Conservation (phyloP, 106 monocot species). For the Iris macrosiphon region DNA sequence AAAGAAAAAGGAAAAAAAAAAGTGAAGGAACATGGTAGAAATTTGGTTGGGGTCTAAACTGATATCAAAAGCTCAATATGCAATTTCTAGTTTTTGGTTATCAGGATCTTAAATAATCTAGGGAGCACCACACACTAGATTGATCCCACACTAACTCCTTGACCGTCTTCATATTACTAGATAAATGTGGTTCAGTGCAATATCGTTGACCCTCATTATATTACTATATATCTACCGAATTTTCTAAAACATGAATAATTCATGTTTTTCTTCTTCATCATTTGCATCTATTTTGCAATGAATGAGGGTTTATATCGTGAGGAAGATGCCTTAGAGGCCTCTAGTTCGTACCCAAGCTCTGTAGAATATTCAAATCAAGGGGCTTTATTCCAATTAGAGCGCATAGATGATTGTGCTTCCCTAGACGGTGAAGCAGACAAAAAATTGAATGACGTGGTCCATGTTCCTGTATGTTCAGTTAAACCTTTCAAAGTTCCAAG, state of each 20-base stretch:
- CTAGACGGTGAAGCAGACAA: slow-evolving; percentile 78
- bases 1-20: too few relatives aligned
- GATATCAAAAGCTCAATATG: too few relatives aligned
- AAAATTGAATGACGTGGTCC: slow-evolving; percentile 63
- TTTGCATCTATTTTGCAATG: slow-evolving; percentile 2
- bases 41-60: too few relatives aligned
- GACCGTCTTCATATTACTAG: too few relatives aligned
- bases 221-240: too few relatives aligned
- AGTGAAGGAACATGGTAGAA: too few relatives aligned
- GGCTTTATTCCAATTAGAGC: slow-evolving; percentile 27
- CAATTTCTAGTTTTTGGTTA: too few relatives aligned
- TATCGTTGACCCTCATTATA: too few relatives aligned
- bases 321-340: slow-evolving; percentile 15
- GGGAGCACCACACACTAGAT: too few relatives aligned
- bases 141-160: too few relatives aligned
- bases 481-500: background rate
- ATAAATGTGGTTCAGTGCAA: too few relatives aligned
- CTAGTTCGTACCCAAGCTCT: slow-evolving; percentile 41
- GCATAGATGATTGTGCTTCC: slow-evolving; percentile 39
- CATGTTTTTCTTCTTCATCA: background rate
- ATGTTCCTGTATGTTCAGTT: slow-evolving; percentile 51
- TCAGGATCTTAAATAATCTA: too few relatives aligned
- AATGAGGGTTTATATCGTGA: slow-evolving; percentile 6
- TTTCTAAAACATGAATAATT: background rate
- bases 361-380: slow-evolving; percentile 24